phyloP scores from a whole-genome alignment of 78 protist species.

The Dictyostelium discoideum region DNA sequence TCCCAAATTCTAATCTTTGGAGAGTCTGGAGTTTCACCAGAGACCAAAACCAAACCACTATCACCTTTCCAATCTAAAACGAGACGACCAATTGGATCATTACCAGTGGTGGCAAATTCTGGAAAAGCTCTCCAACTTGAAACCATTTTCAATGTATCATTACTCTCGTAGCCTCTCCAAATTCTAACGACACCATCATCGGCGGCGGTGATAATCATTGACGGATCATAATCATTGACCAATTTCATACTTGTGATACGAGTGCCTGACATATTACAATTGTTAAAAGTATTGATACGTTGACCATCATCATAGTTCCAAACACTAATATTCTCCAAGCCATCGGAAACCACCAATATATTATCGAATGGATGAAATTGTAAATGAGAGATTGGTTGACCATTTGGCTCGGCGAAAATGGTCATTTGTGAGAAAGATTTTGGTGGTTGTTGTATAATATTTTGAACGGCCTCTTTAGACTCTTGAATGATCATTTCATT shows the following conservation, averaged over 20 bases:
- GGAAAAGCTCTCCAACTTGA: slow-evolving; percentile 84
- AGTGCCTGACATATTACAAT: slow-evolving; percentile 71
- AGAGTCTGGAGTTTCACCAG: slow-evolving; percentile 57
- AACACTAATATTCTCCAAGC: slow-evolving; percentile 61
- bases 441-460: slow-evolving; percentile 48
- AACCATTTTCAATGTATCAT: slow-evolving; percentile 54
- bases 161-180: slow-evolving; percentile 78
- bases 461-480: slow-evolving; percentile 54
- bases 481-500: slow-evolving; percentile 68
- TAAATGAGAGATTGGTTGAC: slow-evolving; percentile 29
- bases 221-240: slow-evolving; percentile 77
- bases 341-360: slow-evolving; percentile 71
- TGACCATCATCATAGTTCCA: slow-evolving; percentile 84
- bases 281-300: slow-evolving; percentile 65
- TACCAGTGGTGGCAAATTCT: slow-evolving; percentile 42
- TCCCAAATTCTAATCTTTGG: slow-evolving; percentile 88
- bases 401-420: slow-evolving; percentile 44
- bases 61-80: slow-evolving; percentile 76
- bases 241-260: slow-evolving; percentile 70
- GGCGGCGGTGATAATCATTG: slow-evolving; percentile 65
- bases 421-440: slow-evolving; percentile 69
- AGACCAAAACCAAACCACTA: slow-evolving; percentile 62
- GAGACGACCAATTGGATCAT: slow-evolving; percentile 59
- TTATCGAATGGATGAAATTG: slow-evolving; percentile 86
- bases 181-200: slow-evolving; percentile 89